A percentile compares a stretch with the other conserved stretches of the same genome.
Evolutionary conservation across 2,329 filamentous ascomycete species (phyloP).

Genomic region (Cercospora sp.): DNA sequence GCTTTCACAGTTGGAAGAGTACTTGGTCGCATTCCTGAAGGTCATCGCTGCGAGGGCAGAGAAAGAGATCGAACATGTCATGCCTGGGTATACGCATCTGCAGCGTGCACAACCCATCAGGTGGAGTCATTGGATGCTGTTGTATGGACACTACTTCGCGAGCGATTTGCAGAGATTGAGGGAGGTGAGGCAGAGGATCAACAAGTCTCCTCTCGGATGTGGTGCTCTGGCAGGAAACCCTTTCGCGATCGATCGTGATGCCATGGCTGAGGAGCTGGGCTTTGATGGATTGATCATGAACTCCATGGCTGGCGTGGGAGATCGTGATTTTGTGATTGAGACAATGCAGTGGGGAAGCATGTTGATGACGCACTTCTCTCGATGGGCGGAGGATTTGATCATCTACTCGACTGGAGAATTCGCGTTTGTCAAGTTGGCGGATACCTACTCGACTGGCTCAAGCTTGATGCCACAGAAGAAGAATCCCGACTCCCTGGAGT

Average conservation of each 20-base stretch:
- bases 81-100: constrained; percentile 87
- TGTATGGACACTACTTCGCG: constrained; percentile 69
- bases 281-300: constrained; percentile 76
- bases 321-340: constrained; percentile 81
- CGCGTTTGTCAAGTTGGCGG: constrained; percentile 71
- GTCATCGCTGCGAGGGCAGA: constrained; percentile 70
- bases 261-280: constrained; percentile 76
- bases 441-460: constrained; percentile 77
- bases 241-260: constrained; percentile 76
- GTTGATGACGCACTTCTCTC: constrained; percentile 75
- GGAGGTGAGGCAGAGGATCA: constrained; percentile 72
- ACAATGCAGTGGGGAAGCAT: constrained; percentile 76
- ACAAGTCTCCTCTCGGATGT: constrained; percentile 68
- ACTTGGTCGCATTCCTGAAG: constrained; percentile 68
- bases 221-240: constrained; percentile 80
- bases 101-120: constrained; percentile 79
- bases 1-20: constrained; percentile 67
- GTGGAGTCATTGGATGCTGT: constrained; percentile 80
- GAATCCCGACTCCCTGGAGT: constrained; percentile 72
- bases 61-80: constrained; percentile 71
- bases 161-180: constrained; percentile 75
- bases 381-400: constrained; percentile 84
- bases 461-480: constrained; percentile 84
- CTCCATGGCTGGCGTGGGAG: constrained; percentile 72
- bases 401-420: constrained; percentile 77